These are phyloP conservation scores for Fusarium udum DNA, from an alignment of 2,329 filamentous ascomycete genomes.

Conservation along the genomic window DNA sequence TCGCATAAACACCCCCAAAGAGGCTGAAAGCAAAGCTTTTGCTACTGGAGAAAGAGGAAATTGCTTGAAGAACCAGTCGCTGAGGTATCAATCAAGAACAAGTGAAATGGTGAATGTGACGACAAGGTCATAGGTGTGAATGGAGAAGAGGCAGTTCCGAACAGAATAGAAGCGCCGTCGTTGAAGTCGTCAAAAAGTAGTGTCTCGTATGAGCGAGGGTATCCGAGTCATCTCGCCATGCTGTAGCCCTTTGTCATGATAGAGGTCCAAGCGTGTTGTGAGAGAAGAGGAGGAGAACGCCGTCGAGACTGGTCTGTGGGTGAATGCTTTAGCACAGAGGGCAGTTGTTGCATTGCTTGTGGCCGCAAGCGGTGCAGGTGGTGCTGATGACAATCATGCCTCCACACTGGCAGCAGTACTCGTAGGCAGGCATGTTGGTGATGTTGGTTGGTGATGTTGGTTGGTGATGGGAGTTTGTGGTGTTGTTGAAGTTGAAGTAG, in stretches of 20 bases:
- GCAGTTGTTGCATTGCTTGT: constrained; percentile 61
- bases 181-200: constrained; percentile 24
- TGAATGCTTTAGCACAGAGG: constrained; percentile 45
- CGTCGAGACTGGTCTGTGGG: constrained; percentile 9
- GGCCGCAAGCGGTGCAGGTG: constrained; percentile 60
- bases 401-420: constrained; percentile 66
- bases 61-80: not conserved
- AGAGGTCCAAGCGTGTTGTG: not conserved
- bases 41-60: not conserved
- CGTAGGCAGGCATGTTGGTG: constrained; percentile 55
- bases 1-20: constrained; percentile 1
- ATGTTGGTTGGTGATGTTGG: constrained; percentile 1
- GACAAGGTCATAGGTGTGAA: constrained; percentile 1
- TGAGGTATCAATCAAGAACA: constrained; percentile 29
- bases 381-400: constrained; percentile 67
- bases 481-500: not conserved
- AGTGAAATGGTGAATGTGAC: constrained; percentile 12
- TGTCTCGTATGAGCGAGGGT: constrained; percentile 14
- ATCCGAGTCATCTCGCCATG: constrained; percentile 9
- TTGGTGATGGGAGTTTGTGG: no score
- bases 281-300: not conserved
- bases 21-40: not conserved
- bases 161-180: constrained; percentile 8
- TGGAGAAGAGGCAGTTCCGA: not conserved
- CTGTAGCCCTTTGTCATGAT: not conserved